Evolutionary conservation across 202 grass and related monocot genomes (phyloP).

Genomic region (Setaria viridis): DNA sequence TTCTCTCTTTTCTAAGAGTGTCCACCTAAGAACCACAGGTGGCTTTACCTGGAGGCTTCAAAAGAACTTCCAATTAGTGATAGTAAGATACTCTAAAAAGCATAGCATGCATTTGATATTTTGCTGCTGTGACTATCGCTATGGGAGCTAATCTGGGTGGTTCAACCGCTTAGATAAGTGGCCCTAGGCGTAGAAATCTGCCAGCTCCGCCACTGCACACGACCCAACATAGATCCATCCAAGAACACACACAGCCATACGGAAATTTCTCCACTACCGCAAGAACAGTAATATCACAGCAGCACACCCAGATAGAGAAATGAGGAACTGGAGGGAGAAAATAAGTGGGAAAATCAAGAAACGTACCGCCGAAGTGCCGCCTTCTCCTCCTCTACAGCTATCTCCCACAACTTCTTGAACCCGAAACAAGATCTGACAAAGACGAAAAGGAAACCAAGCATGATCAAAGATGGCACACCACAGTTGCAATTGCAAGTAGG

Average conservation of each 20-base stretch:
- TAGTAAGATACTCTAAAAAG: no score
- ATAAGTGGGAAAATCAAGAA: slow-evolving; percentile 8
- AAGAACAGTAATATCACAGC: slow-evolving; percentile 1
- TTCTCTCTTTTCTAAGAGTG: no score
- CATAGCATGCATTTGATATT: no score
- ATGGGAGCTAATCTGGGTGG: no score
- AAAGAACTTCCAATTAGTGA: no score
- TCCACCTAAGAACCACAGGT: no score
- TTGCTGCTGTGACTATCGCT: no score
- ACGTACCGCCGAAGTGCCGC: slow-evolving; percentile 28
- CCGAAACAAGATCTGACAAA: slow-evolving; percentile 20
- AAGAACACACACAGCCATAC: not conserved
- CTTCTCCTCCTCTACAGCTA: not conserved
- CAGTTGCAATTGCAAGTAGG: not conserved
- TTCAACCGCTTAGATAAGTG: no score
- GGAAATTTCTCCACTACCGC: not conserved
- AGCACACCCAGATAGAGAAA: not conserved
- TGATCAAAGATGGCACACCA: not conserved
- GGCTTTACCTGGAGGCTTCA: no score
- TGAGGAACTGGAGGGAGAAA: not conserved
- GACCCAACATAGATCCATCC: slow-evolving; percentile 8
- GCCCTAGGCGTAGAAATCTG: no score
- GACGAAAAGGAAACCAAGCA: not conserved
- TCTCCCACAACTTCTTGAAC: slow-evolving; percentile 6
- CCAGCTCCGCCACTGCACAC: not conserved